These are phyloP conservation scores for Curvularia sp. DNA, from an alignment of 2,329 filamentous ascomycete species.

Conservation along the genomic window DNA sequence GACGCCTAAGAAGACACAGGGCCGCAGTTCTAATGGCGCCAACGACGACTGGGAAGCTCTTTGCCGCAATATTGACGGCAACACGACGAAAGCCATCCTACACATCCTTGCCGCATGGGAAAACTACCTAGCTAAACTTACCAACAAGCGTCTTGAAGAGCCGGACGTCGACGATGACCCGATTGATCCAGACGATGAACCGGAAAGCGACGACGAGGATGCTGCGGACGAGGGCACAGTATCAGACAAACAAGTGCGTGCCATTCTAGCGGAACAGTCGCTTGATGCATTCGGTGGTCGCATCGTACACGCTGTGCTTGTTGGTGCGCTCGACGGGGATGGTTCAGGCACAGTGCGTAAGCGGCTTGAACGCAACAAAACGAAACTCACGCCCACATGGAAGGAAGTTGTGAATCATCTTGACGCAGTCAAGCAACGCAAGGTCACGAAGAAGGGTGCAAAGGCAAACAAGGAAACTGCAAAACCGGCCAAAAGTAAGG, in stretches of 20 bases:
- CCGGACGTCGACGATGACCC: slow-evolving; percentile 75
- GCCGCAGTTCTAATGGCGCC: slow-evolving; percentile 32
- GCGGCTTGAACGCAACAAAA: slow-evolving; percentile 79
- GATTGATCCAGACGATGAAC: slow-evolving; percentile 70
- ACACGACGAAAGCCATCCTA: slow-evolving; percentile 70
- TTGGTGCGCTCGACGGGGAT: slow-evolving; percentile 70
- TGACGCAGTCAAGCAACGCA: slow-evolving; percentile 63
- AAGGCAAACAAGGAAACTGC: slow-evolving; percentile 46
- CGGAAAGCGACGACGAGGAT: slow-evolving; percentile 65
- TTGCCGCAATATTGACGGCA: slow-evolving; percentile 71
- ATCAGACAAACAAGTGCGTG: slow-evolving; percentile 65
- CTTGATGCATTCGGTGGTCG: slow-evolving; percentile 87
- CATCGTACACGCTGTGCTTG: slow-evolving; percentile 80
- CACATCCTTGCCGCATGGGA: slow-evolving; percentile 81
- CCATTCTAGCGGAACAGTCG: slow-evolving; percentile 80
- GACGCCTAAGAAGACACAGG: slow-evolving; percentile 43
- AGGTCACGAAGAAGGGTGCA: slow-evolving; percentile 40
- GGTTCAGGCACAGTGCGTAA: slow-evolving; percentile 66
- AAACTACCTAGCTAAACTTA: slow-evolving; percentile 62
- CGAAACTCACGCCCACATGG: slow-evolving; percentile 82
- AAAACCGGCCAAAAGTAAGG: slow-evolving; percentile 54
- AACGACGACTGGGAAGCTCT: slow-evolving; percentile 63
- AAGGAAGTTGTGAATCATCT: slow-evolving; percentile 83
- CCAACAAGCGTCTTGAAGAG: slow-evolving; percentile 49
- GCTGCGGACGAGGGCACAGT: slow-evolving; percentile 50